Evolutionary conservation across 83 land plant genomes (phyloP).

Genomic region (Diphasiastrum complanatum): DNA sequence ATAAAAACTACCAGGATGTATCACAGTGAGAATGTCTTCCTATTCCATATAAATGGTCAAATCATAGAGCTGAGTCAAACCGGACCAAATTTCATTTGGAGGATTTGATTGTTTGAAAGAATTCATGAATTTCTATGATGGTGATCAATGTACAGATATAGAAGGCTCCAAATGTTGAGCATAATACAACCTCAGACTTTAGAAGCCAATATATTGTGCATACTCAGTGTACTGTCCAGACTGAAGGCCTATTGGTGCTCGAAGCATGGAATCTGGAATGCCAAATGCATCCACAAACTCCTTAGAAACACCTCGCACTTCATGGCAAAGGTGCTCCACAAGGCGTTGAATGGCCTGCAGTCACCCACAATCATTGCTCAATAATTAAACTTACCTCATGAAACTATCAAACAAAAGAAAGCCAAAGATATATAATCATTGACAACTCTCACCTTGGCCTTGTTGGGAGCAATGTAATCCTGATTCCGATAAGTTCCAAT

Average conservation of each 20-base stretch:
- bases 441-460: conserved; percentile 68
- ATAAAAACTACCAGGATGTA: too few species aligned
- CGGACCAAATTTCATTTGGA: too few species aligned
- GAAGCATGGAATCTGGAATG: conserved; percentile 63
- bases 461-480: conserved; percentile 94
- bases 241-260: conserved; percentile 86
- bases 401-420: background rate
- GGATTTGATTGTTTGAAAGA: too few species aligned
- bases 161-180: too few species aligned
- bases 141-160: too few species aligned
- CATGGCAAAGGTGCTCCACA: conserved; percentile 71
- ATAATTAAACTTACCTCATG: background rate
- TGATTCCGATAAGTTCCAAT: conserved; percentile 91
- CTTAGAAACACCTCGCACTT: conserved; percentile 60
- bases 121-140: too few species aligned
- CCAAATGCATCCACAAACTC: conserved; percentile 84
- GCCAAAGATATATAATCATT: background rate
- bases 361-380: background rate
- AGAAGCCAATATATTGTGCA: conserved; percentile 79
- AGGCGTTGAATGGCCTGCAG: conserved; percentile 87
- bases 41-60: too few species aligned
- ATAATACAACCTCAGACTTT: conserved; percentile 5
- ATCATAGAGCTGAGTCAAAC: too few species aligned
- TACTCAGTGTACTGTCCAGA: conserved; percentile 75
- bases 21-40: too few species aligned